Conservation (phyloP, 441 rosid genomes). For the Populus tomentosa region DNA sequence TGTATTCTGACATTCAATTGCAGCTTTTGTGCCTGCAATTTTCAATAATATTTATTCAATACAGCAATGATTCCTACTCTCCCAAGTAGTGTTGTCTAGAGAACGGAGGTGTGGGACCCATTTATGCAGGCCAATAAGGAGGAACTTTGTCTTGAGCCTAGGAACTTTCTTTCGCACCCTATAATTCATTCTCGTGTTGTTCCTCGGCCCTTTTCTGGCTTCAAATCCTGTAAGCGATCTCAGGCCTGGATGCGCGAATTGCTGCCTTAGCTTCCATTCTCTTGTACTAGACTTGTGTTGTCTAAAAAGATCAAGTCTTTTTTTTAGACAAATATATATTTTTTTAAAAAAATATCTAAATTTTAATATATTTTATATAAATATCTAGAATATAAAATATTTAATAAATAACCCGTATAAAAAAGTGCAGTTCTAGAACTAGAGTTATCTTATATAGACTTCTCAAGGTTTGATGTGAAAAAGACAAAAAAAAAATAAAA, state of each 20-base stretch:
- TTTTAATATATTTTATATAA: too few relatives aligned
- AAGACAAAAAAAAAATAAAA: too few relatives aligned
- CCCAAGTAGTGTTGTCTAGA: background rate
- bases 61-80: background rate
- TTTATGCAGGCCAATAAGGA: slow-evolving; percentile 9
- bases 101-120: background rate
- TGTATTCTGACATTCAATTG: too few relatives aligned
- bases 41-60: background rate
- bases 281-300: too few relatives aligned
- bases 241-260: background rate
- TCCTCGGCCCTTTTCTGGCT: background rate
- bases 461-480: too few relatives aligned
- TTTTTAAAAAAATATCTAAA: too few relatives aligned
- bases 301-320: too few relatives aligned
- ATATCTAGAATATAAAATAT: too few relatives aligned
- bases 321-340: too few relatives aligned
- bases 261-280: background rate
- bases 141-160: slow-evolving; percentile 5
- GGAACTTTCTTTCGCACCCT: background rate
- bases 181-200: background rate
- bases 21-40: background rate
- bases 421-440: too few relatives aligned
- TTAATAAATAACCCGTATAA: too few relatives aligned
- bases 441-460: too few relatives aligned
- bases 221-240: background rate